Evolutionary conservation across 768 basidiomycete genomes (phyloP).

Genomic region (Mycena amicta): DNA sequence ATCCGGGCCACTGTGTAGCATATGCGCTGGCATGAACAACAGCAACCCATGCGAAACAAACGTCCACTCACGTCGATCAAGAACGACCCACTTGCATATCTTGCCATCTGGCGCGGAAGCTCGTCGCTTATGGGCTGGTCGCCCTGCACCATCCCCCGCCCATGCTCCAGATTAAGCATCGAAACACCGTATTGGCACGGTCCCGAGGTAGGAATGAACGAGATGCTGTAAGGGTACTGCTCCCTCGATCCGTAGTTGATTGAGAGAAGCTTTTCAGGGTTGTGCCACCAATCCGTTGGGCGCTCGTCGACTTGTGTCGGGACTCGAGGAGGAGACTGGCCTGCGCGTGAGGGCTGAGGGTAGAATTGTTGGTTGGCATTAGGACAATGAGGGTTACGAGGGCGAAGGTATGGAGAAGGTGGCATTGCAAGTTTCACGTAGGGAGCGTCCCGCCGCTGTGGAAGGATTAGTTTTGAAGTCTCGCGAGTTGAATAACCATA

Average conservation of each 20-base stretch:
- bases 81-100: conserved; percentile 4
- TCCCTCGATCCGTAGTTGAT: conserved; percentile 5
- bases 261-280: conserved; percentile 6
- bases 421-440: too few relatives aligned
- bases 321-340: not conserved
- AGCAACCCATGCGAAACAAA: too few relatives aligned
- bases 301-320: conserved; percentile 15
- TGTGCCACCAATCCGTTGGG: conserved; percentile 21
- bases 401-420: too few relatives aligned
- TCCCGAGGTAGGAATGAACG: conserved; percentile 10
- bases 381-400: not conserved
- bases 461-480: not conserved
- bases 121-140: not conserved
- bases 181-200: conserved; percentile 19
- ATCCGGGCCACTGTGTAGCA: conserved; percentile 18
- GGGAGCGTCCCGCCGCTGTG: not conserved
- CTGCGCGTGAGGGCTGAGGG: too few relatives aligned
- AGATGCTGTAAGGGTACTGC: conserved; percentile 10
- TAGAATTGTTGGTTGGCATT: not conserved
- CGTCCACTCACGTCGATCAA: conserved; percentile 7
- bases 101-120: not conserved
- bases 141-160: not conserved
- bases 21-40: not conserved
- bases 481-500: not conserved
- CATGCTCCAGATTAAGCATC: conserved; percentile 16